phyloP scores from a whole-genome alignment of 345 rosid species.

The Psidium guajava region DNA sequence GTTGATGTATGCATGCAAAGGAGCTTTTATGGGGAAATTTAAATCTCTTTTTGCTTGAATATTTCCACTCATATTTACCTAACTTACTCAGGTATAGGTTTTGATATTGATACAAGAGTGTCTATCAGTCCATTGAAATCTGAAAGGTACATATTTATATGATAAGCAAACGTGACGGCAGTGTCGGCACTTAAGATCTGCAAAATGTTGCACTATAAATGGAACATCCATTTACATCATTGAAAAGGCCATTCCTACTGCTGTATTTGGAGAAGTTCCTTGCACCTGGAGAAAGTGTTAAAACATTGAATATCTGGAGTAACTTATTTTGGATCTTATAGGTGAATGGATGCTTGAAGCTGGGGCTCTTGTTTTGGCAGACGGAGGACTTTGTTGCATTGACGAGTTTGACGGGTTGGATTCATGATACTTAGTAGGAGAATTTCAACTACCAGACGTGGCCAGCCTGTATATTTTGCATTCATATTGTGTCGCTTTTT shows the following conservation, averaged over 20 bases:
- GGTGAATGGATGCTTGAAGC: slow-evolving; percentile 99
- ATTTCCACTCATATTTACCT: background rate
- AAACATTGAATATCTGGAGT: background rate
- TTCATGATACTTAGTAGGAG: background rate
- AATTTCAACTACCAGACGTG: background rate
- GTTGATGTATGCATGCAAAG: background rate
- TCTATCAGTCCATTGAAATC: background rate
- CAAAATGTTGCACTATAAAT: background rate
- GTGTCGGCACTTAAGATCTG: background rate
- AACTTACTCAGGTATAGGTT: background rate
- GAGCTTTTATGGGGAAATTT: background rate
- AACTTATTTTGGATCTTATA: slow-evolving; percentile 6
- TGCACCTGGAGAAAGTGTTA: background rate
- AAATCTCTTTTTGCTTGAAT: background rate
- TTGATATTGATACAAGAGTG: background rate
- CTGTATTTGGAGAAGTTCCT: background rate
- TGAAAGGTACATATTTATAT: background rate
- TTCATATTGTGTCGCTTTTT: background rate
- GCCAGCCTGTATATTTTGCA: background rate
- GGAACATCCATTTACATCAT: background rate
- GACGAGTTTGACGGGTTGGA: slow-evolving; percentile 92
- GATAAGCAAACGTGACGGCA: background rate
- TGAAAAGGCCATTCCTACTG: background rate
- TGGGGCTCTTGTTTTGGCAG: slow-evolving; percentile 97
- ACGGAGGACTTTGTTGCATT: slow-evolving; percentile 96